Evolutionary conservation across 257 asterid species (phyloP).

Genomic region (Nicotiana noctiflora): DNA sequence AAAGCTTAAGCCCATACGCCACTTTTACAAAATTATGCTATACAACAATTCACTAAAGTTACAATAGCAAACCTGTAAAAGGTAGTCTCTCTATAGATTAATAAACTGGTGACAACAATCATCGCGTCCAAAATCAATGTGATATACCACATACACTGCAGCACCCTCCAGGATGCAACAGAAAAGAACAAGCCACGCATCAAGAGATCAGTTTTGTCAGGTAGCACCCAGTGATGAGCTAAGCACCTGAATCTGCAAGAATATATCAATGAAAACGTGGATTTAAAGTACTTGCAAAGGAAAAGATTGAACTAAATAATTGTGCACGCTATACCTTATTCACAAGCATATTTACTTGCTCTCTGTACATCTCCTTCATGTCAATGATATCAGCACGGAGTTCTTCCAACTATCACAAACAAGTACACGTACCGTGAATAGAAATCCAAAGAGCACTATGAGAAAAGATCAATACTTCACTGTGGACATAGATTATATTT

Average conservation of each 20-base stretch:
- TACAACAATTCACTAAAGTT: constrained; percentile 1
- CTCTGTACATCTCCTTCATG: constrained; percentile 96
- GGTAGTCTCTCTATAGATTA: background rate
- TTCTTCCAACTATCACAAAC: constrained; percentile 71
- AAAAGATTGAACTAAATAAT: background rate
- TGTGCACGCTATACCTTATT: constrained; percentile 44
- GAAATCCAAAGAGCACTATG: background rate
- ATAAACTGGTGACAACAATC: constrained; percentile 3
- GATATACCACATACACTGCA: constrained; percentile 1
- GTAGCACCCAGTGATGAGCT: constrained; percentile 45
- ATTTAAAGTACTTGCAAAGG: background rate
- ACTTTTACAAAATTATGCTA: background rate
- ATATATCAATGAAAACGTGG: background rate
- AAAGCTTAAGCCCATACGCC: background rate
- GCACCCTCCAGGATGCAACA: constrained; percentile 9
- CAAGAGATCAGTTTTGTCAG: constrained; percentile 14
- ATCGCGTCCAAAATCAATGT: background rate
- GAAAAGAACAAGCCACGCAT: constrained; percentile 1
- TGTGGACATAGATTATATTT: background rate
- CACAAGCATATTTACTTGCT: constrained; percentile 95
- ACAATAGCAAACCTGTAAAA: background rate
- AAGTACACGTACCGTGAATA: background rate
- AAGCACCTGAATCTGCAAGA: constrained; percentile 61
- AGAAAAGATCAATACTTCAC: background rate
- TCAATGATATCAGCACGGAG: constrained; percentile 91